Evolutionary conservation across 106 monocot species (phyloP).

Genomic region (Chionographis japonica): DNA sequence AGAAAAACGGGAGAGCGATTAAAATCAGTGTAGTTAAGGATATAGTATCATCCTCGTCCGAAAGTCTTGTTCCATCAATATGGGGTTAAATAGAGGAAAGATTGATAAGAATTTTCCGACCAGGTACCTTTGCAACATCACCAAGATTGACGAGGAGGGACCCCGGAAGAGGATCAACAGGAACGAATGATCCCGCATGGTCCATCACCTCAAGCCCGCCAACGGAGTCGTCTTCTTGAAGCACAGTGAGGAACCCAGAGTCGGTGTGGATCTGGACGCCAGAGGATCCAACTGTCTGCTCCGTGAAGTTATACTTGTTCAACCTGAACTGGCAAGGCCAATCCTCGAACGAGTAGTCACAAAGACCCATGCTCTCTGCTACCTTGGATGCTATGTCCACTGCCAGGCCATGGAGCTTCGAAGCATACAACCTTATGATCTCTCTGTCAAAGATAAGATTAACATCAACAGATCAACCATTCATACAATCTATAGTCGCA

Average conservation of each 20-base stretch:
- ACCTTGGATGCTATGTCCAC: constrained; percentile 36
- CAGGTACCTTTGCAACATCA: constrained; percentile 38
- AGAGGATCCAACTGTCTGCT: constrained; percentile 39
- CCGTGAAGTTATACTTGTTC: constrained; percentile 50
- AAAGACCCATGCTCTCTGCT: constrained; percentile 45
- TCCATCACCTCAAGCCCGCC: constrained; percentile 66
- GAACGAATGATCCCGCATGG: constrained; percentile 16
- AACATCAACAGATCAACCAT: too few relatives aligned
- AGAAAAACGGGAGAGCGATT: too few relatives aligned
- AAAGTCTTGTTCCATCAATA: too few relatives aligned
- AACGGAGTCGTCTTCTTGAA: constrained; percentile 62
- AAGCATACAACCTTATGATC: constrained; percentile 33
- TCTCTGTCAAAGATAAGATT: constrained; percentile 17
- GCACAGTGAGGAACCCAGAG: constrained; percentile 52
- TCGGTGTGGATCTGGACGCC: constrained; percentile 64
- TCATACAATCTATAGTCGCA: too few relatives aligned
- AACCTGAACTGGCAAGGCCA: constrained; percentile 58
- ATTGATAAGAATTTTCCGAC: too few relatives aligned
- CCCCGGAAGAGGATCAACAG: constrained; percentile 53
- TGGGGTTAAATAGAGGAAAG: too few relatives aligned
- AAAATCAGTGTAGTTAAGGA: too few relatives aligned
- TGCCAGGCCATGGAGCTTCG: constrained; percentile 29
- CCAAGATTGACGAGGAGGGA: constrained; percentile 62
- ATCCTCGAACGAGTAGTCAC: constrained; percentile 20
- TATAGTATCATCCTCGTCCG: too few relatives aligned